These are phyloP conservation scores for Malassezia dermatis DNA, from an alignment of 1,284 basidiomycete genomes.

Conservation along the genomic window DNA sequence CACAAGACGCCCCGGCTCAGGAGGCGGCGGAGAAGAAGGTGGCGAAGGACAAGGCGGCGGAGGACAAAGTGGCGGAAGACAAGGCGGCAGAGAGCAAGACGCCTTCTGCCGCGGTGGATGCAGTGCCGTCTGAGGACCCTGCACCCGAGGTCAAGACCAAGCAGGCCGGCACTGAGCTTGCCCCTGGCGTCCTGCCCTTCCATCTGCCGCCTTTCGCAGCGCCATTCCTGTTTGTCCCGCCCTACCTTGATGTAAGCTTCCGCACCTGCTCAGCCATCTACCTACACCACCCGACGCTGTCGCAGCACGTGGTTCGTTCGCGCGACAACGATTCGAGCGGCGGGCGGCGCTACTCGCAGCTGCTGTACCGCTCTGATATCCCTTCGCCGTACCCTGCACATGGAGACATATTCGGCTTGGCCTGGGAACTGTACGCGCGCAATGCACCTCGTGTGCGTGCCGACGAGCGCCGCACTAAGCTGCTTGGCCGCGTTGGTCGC, in stretches of 20 bases:
- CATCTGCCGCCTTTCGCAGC: slow-evolving; percentile 74
- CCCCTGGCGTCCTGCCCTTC: slow-evolving; percentile 54
- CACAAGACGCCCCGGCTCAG: background rate
- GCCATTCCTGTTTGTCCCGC: slow-evolving; percentile 86
- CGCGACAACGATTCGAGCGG: slow-evolving; percentile 52
- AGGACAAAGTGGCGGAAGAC: too few relatives aligned
- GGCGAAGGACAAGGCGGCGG: too few relatives aligned
- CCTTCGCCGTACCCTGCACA: slow-evolving; percentile 41
- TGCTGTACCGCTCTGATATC: slow-evolving; percentile 32
- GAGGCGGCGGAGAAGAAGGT: background rate
- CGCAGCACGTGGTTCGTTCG: slow-evolving; percentile 52
- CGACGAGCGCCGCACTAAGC: slow-evolving; percentile 31
- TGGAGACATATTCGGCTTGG: slow-evolving; percentile 41
- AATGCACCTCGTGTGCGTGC: slow-evolving; percentile 39
- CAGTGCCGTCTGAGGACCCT: background rate
- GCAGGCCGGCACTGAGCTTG: slow-evolving; percentile 22
- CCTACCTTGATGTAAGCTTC: slow-evolving; percentile 85
- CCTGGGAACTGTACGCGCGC: slow-evolving; percentile 44
- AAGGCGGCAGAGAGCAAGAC: too few relatives aligned
- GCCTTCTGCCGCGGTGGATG: slow-evolving; percentile 6
- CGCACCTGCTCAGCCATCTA: slow-evolving; percentile 84
- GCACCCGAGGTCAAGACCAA: background rate
- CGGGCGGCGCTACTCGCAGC: slow-evolving; percentile 20
- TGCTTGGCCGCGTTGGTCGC: slow-evolving; percentile 28
- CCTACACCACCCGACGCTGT: slow-evolving; percentile 86